These are phyloP conservation scores for Hemileccinum impolitum DNA, from an alignment of 768 basidiomycete genomes.

Conservation along the genomic window DNA sequence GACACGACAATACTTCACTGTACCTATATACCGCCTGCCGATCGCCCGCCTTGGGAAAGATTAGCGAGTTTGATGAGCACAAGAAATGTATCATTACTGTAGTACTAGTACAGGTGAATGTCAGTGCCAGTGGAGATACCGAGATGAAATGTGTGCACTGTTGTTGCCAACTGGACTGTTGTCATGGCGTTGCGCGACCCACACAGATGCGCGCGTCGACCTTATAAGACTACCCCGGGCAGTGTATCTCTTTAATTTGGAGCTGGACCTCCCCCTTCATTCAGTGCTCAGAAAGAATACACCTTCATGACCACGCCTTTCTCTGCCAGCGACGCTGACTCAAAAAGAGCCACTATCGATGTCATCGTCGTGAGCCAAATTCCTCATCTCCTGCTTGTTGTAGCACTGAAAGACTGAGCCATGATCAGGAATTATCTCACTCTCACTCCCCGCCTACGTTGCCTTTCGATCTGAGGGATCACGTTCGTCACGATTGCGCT, in stretches of 20 bases:
- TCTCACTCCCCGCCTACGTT: slow-evolving; percentile 28
- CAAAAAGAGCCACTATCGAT: slow-evolving; percentile 16
- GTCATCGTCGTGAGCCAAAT: slow-evolving; percentile 24
- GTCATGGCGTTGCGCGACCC: slow-evolving; percentile 14
- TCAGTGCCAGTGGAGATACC: too few species aligned
- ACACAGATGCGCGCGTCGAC: background rate
- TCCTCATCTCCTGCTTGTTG: too few species aligned
- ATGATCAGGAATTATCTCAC: slow-evolving; percentile 33
- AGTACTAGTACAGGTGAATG: background rate
- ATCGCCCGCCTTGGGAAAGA: slow-evolving; percentile 36
- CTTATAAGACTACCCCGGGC: background rate
- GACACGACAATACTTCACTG: slow-evolving; percentile 70
- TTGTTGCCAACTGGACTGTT: slow-evolving; percentile 9
- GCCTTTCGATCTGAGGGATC: slow-evolving; percentile 36
- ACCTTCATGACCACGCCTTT: slow-evolving; percentile 13
- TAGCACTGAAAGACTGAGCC: background rate
- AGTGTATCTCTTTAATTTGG: background rate
- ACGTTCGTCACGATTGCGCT: slow-evolving; percentile 30
- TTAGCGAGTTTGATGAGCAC: background rate
- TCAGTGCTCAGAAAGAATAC: background rate
- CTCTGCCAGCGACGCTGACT: background rate
- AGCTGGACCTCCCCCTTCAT: slow-evolving; percentile 19
- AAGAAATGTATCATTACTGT: background rate
- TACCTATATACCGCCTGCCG: slow-evolving; percentile 74
- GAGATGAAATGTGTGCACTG: too few species aligned